Evolutionary conservation across 371 early-diverging fungal genomes (phyloP), one percentile per base, ranked within the genome.

Genomic region (Racocetra persica): DNA sequence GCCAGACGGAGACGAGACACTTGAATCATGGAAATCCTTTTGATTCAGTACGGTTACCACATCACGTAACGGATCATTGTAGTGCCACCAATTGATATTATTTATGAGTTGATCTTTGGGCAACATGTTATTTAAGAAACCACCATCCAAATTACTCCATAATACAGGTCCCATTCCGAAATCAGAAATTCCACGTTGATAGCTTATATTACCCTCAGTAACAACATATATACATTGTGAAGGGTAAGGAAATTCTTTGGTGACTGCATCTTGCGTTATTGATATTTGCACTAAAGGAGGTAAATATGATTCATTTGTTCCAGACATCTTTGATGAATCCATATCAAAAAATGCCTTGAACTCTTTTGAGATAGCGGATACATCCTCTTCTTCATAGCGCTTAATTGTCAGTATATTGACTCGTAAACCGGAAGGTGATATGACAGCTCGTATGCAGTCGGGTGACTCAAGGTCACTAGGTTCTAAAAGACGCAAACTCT

Each of bases 211-310:
- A 20, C n/a, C 36, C 26, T 59, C 70, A 24, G 66, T 41, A 26
- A 79, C 54, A 11, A 69, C 36, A 20, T 69, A 79, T 52, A 69
- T 52, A 59, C 41, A 52, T 26, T 63, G 26, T 38, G 79, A n/a
- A 16, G 79, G 79, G 41, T 79, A 79, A 22, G 79, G 79, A 54
- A 79, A 20, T 36, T 79, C 79, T 60, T 70, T 70, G 1, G 24
- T 55, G 10, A 57, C 24, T 2, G 20, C 32, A 10, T 59, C 79
- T 26, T 69, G 22, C 22, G 55, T 70, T 26, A 79, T 55, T 28
- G n/a, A 22, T 41, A 79, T 57, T 22, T 69, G 45, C 11, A 67
- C 55, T 32, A 79, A 24, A 38, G 49, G 16, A 22, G 79, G 79
- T 26, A 79, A 49, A 28, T 38, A 32, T n/a, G 70, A 38, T 1